Percentiles rank a stretch among this genome's conserved stretches.
phyloP scores from a whole-genome alignment of 2,329 filamentous ascomycete genomes.

The Rhinocladiella mackenziei region DNA sequence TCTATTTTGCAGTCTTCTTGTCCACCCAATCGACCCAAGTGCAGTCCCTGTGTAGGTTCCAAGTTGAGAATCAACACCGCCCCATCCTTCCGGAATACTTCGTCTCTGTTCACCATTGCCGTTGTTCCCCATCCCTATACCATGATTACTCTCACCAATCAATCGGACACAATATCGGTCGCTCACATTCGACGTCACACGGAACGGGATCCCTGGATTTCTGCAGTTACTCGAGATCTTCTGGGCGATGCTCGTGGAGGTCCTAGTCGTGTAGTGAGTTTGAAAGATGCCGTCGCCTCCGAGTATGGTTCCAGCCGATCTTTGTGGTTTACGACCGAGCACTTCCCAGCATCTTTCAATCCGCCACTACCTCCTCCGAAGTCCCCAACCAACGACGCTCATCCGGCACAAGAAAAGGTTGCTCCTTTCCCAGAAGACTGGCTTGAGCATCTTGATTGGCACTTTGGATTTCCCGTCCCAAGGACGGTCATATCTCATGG shows the following conservation, averaged over 20 bases:
- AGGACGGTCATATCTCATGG: slow-evolving; percentile 48
- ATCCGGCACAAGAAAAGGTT: slow-evolving; percentile 26
- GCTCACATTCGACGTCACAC: slow-evolving; percentile 64
- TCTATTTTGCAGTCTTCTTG: slow-evolving; percentile 72
- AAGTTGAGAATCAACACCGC: slow-evolving; percentile 65
- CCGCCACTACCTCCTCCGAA: slow-evolving; percentile 29
- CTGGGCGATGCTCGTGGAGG: slow-evolving; percentile 61
- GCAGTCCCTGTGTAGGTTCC: slow-evolving; percentile 66
- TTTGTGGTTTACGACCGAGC: slow-evolving; percentile 77
- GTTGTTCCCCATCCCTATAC: slow-evolving; percentile 92
- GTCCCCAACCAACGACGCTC: slow-evolving; percentile 29
- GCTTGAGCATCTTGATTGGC: slow-evolving; percentile 72
- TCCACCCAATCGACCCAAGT: slow-evolving; percentile 73
- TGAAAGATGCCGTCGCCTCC: slow-evolving; percentile 78
- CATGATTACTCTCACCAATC: slow-evolving; percentile 62
- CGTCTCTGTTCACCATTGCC: slow-evolving; percentile 72
- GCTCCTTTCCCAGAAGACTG: slow-evolving; percentile 46
- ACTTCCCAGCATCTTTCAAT: slow-evolving; percentile 39
- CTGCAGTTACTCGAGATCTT: slow-evolving; percentile 64
- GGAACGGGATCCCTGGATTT: slow-evolving; percentile 74
- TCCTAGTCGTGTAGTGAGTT: slow-evolving; percentile 62
- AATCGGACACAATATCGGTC: slow-evolving; percentile 57
- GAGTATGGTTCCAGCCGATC: slow-evolving; percentile 60
- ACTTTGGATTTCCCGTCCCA: slow-evolving; percentile 80
- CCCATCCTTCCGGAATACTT: slow-evolving; percentile 65